Evolutionary conservation across 2,329 filamentous ascomycete genomes (phyloP).

Genomic region (Dactylellina drechsleri): DNA sequence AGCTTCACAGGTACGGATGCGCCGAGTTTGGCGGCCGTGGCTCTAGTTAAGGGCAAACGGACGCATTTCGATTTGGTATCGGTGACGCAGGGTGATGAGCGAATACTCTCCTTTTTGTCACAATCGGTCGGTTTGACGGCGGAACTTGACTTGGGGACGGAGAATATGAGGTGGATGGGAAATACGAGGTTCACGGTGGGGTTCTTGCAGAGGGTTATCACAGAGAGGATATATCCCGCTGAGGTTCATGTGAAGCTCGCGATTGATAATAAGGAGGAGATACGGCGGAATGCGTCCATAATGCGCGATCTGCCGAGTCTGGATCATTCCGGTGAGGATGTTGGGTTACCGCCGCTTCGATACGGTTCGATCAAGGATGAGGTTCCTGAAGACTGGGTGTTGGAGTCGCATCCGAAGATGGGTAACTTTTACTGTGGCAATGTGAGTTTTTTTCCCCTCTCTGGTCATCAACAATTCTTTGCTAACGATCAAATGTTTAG

Average conservation of each 20-base stretch:
- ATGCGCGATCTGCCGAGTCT: slow-evolving; percentile 57
- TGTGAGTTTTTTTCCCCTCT: slow-evolving; percentile 64
- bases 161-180: slow-evolving; percentile 94
- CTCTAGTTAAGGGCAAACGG: slow-evolving; percentile 79
- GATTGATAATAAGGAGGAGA: slow-evolving; percentile 76
- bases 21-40: slow-evolving; percentile 79
- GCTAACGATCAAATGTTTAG: slow-evolving; percentile 57
- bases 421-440: slow-evolving; percentile 96
- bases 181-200: slow-evolving; percentile 84
- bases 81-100: slow-evolving; percentile 80
- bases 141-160: slow-evolving; percentile 87
- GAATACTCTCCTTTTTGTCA: slow-evolving; percentile 86
- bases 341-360: slow-evolving; percentile 75
- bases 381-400: slow-evolving; percentile 79
- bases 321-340: slow-evolving; percentile 56
- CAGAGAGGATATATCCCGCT: slow-evolving; percentile 83
- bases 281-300: slow-evolving; percentile 66
- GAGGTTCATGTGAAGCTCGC: slow-evolving; percentile 87
- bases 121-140: slow-evolving; percentile 90
- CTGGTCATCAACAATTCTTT: slow-evolving; percentile 2
- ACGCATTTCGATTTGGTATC: slow-evolving; percentile 87
- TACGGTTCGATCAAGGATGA: slow-evolving; percentile 84
- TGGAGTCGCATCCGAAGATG: slow-evolving; percentile 77
- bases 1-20: slow-evolving; percentile 85
- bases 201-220: slow-evolving; percentile 78